Conservation (phyloP, 2,329 filamentous ascomycete genomes). For the Cladosporium phlei region DNA sequence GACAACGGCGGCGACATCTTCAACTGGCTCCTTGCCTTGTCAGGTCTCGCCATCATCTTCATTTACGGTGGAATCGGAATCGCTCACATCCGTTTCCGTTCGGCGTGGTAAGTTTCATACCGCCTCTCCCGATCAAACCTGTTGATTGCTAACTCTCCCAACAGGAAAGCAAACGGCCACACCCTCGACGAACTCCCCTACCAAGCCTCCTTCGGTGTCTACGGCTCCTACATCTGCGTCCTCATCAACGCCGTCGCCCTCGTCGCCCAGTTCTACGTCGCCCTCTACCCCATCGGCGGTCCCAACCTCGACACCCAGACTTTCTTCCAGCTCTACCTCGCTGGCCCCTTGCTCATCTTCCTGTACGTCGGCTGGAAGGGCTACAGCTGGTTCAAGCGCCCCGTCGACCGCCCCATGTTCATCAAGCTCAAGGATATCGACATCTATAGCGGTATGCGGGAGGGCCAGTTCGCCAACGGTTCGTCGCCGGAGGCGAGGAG, state of each 20-base stretch:
- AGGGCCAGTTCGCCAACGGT: constrained; percentile 26
- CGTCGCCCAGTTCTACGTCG: constrained; percentile 40
- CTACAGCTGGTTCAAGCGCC: constrained; percentile 18
- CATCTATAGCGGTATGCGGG: constrained; percentile 35
- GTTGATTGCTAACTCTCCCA: neutral
- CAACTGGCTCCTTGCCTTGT: constrained; percentile 68
- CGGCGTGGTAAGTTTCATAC: constrained; percentile 45
- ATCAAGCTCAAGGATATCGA: constrained; percentile 32
- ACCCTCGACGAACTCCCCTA: constrained; percentile 42
- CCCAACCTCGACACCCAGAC: constrained; percentile 16
- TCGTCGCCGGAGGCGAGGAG: constrained; percentile 24
- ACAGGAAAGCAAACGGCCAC: constrained; percentile 51
- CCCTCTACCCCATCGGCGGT: constrained; percentile 23
- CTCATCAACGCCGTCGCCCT: constrained; percentile 35
- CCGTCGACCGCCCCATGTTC: constrained; percentile 29
- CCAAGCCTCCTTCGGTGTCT: constrained; percentile 38
- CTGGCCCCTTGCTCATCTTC: constrained; percentile 27
- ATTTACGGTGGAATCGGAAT: constrained; percentile 74
- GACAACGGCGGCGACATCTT: constrained; percentile 66
- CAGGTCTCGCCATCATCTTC: constrained; percentile 67
- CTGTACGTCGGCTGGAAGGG: constrained; percentile 29
- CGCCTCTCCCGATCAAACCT: neutral
- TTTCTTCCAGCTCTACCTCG: constrained; percentile 30
- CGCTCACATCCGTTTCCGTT: constrained; percentile 83
- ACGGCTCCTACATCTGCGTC: constrained; percentile 39